Percentiles rank a stretch among this genome's conserved stretches.
Conservation (phyloP, 2,329 filamentous ascomycete genomes). For the Neocucurbitaria cava region DNA sequence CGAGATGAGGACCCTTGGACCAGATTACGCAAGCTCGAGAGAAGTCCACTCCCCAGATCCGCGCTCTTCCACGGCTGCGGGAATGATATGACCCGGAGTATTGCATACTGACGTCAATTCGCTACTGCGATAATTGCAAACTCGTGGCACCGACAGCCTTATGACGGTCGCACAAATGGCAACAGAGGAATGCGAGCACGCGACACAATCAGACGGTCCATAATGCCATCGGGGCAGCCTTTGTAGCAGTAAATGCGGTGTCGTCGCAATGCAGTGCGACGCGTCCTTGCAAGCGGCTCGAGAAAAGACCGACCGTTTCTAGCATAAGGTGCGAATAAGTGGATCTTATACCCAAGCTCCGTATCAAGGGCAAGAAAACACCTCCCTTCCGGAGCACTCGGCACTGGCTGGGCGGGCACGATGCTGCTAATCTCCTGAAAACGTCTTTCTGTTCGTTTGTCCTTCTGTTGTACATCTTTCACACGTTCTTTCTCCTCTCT, state of each 20-base stretch:
- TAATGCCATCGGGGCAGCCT: not conserved
- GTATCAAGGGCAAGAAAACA: slow-evolving; percentile 1
- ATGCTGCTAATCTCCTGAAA: not conserved
- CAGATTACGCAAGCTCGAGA: not conserved
- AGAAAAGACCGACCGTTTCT: not conserved
- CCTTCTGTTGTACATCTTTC: not conserved
- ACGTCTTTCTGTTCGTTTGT: not conserved
- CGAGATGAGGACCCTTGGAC: not conserved
- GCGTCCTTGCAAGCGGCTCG: not conserved
- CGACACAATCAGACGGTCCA: no score
- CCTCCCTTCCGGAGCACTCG: slow-evolving; percentile 1
- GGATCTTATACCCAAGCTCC: slow-evolving; percentile 1
- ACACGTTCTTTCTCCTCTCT: not conserved
- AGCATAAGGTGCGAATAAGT: slow-evolving; percentile 1
- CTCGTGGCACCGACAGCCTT: not conserved
- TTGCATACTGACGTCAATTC: not conserved
- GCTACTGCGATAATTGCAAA: not conserved
- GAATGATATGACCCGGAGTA: not conserved
- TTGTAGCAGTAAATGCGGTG: not conserved
- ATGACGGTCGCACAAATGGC: not conserved
- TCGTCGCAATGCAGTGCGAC: not conserved
- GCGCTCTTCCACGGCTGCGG: not conserved
- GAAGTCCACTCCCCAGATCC: not conserved
- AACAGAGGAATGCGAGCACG: not conserved
- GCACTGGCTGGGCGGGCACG: not conserved